phyloP scores from a whole-genome alignment of 768 basidiomycete genomes.

The Tulasnella sp. region DNA sequence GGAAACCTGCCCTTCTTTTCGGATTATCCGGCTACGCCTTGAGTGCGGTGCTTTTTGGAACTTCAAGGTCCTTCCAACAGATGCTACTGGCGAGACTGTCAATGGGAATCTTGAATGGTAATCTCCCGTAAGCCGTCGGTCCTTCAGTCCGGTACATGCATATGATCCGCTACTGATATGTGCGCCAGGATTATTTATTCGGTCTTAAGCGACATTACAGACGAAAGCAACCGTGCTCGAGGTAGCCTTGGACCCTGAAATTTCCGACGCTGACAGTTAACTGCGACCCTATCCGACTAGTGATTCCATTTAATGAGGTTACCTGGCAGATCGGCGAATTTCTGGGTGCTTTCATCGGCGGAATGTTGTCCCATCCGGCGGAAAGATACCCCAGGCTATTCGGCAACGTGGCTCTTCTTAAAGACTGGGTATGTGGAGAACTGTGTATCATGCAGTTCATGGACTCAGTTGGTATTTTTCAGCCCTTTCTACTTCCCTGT shows the following conservation, averaged over 20 bases:
- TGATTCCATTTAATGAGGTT: background rate
- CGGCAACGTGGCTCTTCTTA: slow-evolving; percentile 37
- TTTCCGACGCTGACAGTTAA: background rate
- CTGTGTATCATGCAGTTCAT: background rate
- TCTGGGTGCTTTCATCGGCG: slow-evolving; percentile 39
- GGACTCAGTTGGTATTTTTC: slow-evolving; percentile 5
- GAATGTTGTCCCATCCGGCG: slow-evolving; percentile 51
- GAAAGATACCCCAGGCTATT: slow-evolving; percentile 43
- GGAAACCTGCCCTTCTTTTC: slow-evolving; percentile 24
- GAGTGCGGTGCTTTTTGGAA: slow-evolving; percentile 15
- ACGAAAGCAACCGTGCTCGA: slow-evolving; percentile 50
- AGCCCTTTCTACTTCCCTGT: slow-evolving; percentile 27
- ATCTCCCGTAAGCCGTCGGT: background rate
- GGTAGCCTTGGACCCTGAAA: slow-evolving; percentile 22
- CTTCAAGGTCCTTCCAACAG: slow-evolving; percentile 7
- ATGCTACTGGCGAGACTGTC: background rate
- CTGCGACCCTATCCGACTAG: background rate
- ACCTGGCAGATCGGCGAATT: slow-evolving; percentile 13
- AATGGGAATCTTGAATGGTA: slow-evolving; percentile 10
- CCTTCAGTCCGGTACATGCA: background rate
- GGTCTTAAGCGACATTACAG: slow-evolving; percentile 56
- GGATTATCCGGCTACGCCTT: slow-evolving; percentile 21
- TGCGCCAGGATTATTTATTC: slow-evolving; percentile 37
- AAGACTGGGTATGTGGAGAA: background rate
- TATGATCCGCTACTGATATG: background rate